phyloP scores from a whole-genome alignment of 352 stramenopile species.

The Globisporangium mamillatum region DNA sequence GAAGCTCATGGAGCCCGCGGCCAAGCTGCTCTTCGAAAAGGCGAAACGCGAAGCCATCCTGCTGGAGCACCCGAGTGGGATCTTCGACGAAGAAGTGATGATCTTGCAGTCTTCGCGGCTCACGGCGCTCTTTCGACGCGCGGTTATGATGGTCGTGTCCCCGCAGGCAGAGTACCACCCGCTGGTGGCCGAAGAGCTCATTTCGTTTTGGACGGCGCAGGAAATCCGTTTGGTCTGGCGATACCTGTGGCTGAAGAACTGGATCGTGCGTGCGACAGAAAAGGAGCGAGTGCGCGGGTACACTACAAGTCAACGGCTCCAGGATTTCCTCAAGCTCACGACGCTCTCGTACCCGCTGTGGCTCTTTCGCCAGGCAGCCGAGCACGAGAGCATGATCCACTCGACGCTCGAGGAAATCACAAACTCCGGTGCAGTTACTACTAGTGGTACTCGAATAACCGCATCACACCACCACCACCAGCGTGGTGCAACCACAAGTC shows the following conservation, averaged over 20 bases:
- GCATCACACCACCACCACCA: neutral
- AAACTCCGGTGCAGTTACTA: neutral
- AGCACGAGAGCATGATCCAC: slow-evolving; percentile 66
- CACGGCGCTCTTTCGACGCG: slow-evolving; percentile 71
- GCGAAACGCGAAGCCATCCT: slow-evolving; percentile 54
- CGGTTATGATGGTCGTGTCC: slow-evolving; percentile 79
- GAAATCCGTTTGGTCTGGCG: slow-evolving; percentile 81
- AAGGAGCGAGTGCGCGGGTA: slow-evolving; percentile 69
- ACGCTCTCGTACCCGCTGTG: slow-evolving; percentile 65
- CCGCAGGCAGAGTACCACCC: slow-evolving; percentile 72
- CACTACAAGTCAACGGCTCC: slow-evolving; percentile 54
- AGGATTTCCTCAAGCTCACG: slow-evolving; percentile 67
- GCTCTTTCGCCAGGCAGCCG: slow-evolving; percentile 72
- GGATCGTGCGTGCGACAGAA: slow-evolving; percentile 77
- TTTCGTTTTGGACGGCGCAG: slow-evolving; percentile 70
- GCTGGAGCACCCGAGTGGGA: slow-evolving; percentile 37
- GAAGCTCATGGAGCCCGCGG: slow-evolving; percentile 53
- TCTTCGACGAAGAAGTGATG: slow-evolving; percentile 65
- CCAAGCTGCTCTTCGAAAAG: slow-evolving; percentile 52
- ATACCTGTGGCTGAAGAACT: slow-evolving; percentile 84
- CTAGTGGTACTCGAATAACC: neutral
- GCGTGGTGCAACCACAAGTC: neutral
- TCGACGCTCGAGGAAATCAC: slow-evolving; percentile 63
- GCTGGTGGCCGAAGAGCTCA: slow-evolving; percentile 76
- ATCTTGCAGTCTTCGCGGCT: slow-evolving; percentile 56